Base-by-base conservation (phyloP, 441 rosid species). In the Arabidopsis hybrid region DNA sequence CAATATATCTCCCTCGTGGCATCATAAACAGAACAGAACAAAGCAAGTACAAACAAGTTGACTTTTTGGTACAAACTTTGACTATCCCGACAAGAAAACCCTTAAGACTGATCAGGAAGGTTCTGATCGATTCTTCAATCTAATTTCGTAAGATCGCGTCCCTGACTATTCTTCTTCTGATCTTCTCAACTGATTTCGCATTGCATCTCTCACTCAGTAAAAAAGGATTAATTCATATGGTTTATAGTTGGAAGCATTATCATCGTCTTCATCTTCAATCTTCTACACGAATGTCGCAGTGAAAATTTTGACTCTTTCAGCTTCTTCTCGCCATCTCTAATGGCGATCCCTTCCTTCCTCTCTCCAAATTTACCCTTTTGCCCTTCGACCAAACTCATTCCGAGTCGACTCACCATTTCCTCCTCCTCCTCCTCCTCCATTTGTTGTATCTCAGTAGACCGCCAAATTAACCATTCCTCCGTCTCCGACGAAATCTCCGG, bases 381-480 rank as follows among this genome's bases (percentile, higher is more conserved):
- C 74, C 81, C 76, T 57, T 66, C 62, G 1, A 40, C 59, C 8
- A 66, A 21, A 72, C 77, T 53, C 53, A 6, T 17, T 11, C 62
- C 76, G 21, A 49, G 12, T 70, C 75, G 56, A 66, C 60, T 34
- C 81, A 61, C 65, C 36, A 4, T 50, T 4, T 16, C 69, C 40
- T 35, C 53, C 6, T 12, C 75, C 67, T 29, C 5, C 45, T 40
- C 49, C 8, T 14, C 50, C 7, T 13, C 78, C 71, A 66, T 71
- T 51, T 82, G 79, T 76, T 78, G 86, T 65, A 70, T 85, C 45
- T 80, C 95, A 32, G 52, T 83, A 55, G 45, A 82, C 43, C 75
- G 63, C 31, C 69, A 68, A 5, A 79, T 60, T 59, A 77, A 60
- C 56, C 40, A 50, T 47, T 12, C 47, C 67, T 6, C 34, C 71